Evolutionary conservation across 2,329 filamentous ascomycete species (phyloP), one percentile per base, ranked within the genome.

Genomic region (Kalaharituber pfeilii): DNA sequence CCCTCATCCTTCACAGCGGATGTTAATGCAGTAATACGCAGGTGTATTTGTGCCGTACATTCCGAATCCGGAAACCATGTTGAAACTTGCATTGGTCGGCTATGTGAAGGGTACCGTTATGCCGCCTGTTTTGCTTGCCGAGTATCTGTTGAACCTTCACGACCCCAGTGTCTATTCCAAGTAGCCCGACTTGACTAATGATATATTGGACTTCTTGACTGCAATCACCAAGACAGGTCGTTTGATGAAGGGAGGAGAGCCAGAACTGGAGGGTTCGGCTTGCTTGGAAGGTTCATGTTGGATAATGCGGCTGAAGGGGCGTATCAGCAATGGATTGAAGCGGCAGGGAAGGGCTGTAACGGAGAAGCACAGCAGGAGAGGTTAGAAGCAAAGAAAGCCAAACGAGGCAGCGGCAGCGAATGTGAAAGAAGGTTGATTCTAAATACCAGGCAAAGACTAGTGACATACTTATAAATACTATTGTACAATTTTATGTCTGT

Each of bases 41-140:
- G 57, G 91, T 49, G 88, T 98, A 7, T 98, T 96, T 68, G 79
- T 95, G 56, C 91, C 91, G 0, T 94, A 94, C 66, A 83, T 96
- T 26, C 77, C 82, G 0, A 79, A 93, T 64, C 76, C 84, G 15
- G 83, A 91, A 66, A 79, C 81, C 47, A 98, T 98, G 91, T 73
- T 98, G 59, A 96, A 94, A 69, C 76, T 98, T n/a, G 83, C 88
- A 1, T 76, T 96, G 0, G 87, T 86, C 51, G 86, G 89, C 20
- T 85, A 83, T 67, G 86, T 98, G 53, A 94, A 94, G 67, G 86
- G 94, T 66, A 84, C 83, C 0, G 75, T 96, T 33, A 81, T 98
- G 52, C 76, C 82, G 1, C 75, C 81, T 15, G 77, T 84, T 56
- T 84, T 84, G 24, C 70, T 96, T 9, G 88, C 84, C 29, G 91